phyloP scores from a whole-genome alignment of 257 asterid genomes.

The Solanum medicagineum region DNA sequence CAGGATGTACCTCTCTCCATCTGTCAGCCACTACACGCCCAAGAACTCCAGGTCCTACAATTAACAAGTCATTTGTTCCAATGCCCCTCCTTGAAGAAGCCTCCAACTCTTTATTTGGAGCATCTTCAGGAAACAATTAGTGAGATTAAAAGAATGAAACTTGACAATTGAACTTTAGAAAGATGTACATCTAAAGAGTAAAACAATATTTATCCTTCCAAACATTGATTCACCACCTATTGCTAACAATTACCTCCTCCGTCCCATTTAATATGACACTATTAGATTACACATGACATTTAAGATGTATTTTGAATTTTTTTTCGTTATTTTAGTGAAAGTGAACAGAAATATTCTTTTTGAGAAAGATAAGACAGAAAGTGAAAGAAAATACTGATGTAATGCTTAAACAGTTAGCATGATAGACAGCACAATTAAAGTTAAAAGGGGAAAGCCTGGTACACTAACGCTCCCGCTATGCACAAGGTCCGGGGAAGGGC shows the following conservation, averaged over 20 bases:
- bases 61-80: constrained; percentile 74
- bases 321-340: neutral
- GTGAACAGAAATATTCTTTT: neutral
- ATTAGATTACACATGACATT: neutral
- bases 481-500: too few relatives aligned
- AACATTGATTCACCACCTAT: neutral
- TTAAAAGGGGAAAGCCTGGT: neutral
- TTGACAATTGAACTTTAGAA: neutral
- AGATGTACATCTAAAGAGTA: neutral
- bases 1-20: constrained; percentile 68
- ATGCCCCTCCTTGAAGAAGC: constrained; percentile 34
- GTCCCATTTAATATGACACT: neutral
- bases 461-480: too few relatives aligned
- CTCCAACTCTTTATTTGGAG: constrained; percentile 29
- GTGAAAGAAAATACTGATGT: neutral
- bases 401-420: neutral
- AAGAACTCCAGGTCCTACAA: constrained; percentile 94
- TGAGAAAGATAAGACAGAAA: neutral
- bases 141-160: neutral
- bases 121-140: constrained; percentile 29
- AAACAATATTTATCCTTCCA: neutral
- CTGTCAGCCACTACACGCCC: constrained; percentile 88
- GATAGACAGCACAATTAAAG: neutral
- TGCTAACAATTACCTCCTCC: neutral
- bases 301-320: neutral